A percentile compares a stretch with the other conserved stretches of the same genome.
Conservation (phyloP, 768 basidiomycete species). For the Clitopilus passeckerianus region DNA sequence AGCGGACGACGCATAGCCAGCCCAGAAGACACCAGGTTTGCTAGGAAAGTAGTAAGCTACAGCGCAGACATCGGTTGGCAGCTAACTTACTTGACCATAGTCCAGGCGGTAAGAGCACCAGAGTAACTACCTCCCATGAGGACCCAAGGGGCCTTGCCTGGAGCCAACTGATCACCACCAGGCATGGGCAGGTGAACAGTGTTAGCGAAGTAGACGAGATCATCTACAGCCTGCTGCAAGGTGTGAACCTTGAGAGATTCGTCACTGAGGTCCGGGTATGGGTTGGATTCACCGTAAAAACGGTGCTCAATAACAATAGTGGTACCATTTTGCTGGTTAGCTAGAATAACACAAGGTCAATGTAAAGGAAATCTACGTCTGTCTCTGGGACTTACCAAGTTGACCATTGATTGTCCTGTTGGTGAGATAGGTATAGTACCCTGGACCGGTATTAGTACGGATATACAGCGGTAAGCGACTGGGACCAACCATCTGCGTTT, state of each 20-base stretch:
- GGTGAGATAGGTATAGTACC: constrained; percentile 50
- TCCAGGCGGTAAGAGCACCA: constrained; percentile 19
- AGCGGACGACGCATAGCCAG: constrained; percentile 63
- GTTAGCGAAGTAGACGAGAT: constrained; percentile 64
- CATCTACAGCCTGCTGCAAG: constrained; percentile 71
- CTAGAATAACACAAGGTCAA: constrained; percentile 15
- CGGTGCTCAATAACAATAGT: constrained; percentile 66
- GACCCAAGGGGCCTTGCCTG: constrained; percentile 47
- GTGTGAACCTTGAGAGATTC: constrained; percentile 56
- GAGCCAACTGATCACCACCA: constrained; percentile 52
- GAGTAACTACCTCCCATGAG: constrained; percentile 48
- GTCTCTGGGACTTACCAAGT: constrained; percentile 28
- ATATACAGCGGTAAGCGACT: constrained; percentile 1
- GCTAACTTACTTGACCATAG: constrained; percentile 21
- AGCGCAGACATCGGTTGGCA: constrained; percentile 66
- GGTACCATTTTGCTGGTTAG: constrained; percentile 60
- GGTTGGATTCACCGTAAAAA: constrained; percentile 72
- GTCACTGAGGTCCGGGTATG: constrained; percentile 54
- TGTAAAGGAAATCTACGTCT: background rate
- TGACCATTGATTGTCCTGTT: constrained; percentile 61
- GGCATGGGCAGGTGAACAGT: constrained; percentile 66
- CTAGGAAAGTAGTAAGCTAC: constrained; percentile 19
- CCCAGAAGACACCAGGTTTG: constrained; percentile 55
- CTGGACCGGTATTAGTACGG: constrained; percentile 16
- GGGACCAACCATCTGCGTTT: constrained; percentile 42